A percentile compares a stretch with the other conserved stretches of the same genome.
Evolutionary conservation across 176 grass and related monocot species (phyloP).

Genomic region (Rhynchospora pubera): DNA sequence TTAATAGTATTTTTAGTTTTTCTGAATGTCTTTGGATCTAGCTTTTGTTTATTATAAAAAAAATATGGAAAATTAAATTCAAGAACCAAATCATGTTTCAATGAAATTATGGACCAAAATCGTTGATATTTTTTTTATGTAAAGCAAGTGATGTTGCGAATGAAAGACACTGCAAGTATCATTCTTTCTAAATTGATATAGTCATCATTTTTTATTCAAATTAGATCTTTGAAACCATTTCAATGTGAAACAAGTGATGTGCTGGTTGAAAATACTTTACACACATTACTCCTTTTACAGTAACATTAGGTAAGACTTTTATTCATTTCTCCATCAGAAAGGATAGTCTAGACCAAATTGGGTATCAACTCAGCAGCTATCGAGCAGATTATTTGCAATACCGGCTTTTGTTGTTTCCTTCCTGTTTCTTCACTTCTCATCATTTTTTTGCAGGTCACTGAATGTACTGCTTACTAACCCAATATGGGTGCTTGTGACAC

Average conservation of each 20-base stretch:
- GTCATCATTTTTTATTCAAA: background rate
- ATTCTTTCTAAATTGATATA: background rate
- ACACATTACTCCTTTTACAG: background rate
- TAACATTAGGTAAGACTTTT: background rate
- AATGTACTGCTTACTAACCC: conserved; percentile 95
- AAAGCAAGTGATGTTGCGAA: background rate
- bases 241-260: background rate
- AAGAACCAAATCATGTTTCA: background rate
- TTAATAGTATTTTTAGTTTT: background rate
- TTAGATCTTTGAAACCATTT: background rate
- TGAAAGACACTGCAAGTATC: background rate
- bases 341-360: background rate
- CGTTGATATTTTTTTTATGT: background rate
- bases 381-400: background rate
- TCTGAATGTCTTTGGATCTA: no score
- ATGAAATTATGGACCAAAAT: background rate
- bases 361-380: background rate
- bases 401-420: background rate
- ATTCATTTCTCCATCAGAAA: background rate
- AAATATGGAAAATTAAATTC: background rate
- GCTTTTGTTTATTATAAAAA: background rate
- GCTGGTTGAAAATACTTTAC: background rate
- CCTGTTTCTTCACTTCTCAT: background rate
- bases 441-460: conserved; percentile 50
- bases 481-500: conserved; percentile 96